Percentiles rank a stretch among this genome's conserved stretches.
These are phyloP conservation scores for Miscanthus lutarioriparius DNA, from an alignment of 176 grass and related monocot species.

Conservation along the genomic window DNA sequence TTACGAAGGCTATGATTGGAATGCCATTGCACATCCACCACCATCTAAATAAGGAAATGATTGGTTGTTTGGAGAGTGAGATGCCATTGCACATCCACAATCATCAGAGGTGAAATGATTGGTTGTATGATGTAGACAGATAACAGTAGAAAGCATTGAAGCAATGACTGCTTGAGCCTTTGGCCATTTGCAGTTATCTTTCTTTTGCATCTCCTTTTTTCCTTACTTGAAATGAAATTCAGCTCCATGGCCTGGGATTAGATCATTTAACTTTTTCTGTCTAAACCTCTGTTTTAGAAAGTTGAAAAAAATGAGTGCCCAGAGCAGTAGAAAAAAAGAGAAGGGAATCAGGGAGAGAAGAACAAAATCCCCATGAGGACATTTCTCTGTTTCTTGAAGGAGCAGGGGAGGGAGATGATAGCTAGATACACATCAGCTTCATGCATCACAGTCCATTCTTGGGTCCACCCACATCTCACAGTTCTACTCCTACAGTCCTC, in stretches of 20 bases:
- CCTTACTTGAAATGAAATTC: background rate
- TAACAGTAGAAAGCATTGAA: conserved; percentile 9
- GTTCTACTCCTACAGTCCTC: background rate
- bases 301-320: conserved; percentile 7
- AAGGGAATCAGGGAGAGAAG: conserved; percentile 20
- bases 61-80: too few relatives aligned
- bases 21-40: too few relatives aligned
- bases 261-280: background rate
- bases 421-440: conserved; percentile 36
- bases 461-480: conserved; percentile 39
- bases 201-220: background rate
- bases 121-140: conserved; percentile 16
- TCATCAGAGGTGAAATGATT: conserved; percentile 25
- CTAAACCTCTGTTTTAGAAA: background rate
- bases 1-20: too few relatives aligned
- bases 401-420: conserved; percentile 16
- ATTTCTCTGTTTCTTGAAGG: conserved; percentile 39
- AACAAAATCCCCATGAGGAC: conserved; percentile 40
- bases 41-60: too few relatives aligned
- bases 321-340: background rate
- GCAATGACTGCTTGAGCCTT: background rate
- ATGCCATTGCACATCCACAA: conserved; percentile 22
- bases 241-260: background rate
- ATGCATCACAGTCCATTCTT: conserved; percentile 33
- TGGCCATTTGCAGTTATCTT: background rate